These are phyloP conservation scores for Paramyrothecium sp. DNA, from an alignment of 2,329 filamentous ascomycete genomes.

Conservation along the genomic window DNA sequence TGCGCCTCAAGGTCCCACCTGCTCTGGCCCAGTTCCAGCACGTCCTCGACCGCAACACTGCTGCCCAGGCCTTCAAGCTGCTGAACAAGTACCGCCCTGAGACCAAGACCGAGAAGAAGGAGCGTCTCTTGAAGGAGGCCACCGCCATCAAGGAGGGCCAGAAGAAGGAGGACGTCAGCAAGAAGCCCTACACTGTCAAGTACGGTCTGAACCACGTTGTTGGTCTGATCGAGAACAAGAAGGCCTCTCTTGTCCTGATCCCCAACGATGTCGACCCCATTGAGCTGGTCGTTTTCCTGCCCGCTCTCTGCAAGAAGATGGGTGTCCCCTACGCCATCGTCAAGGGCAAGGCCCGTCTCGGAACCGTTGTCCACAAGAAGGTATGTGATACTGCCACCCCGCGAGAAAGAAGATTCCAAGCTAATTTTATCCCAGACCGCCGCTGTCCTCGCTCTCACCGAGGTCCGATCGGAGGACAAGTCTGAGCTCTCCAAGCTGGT, in stretches of 20 bases:
- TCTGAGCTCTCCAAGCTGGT: conserved; percentile 95
- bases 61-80: conserved; percentile 96
- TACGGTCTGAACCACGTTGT: conserved; percentile 99
- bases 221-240: conserved; percentile 98
- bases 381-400: conserved; percentile 39
- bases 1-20: conserved; percentile 98
- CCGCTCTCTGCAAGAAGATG: conserved; percentile 99
- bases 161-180: conserved; percentile 99
- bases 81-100: conserved; percentile 99
- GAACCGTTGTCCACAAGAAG: conserved; percentile 99
- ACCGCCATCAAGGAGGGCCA: conserved; percentile 97
- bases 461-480: conserved; percentile 98
- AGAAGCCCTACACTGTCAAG: conserved; percentile 99
- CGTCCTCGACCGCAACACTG: conserved; percentile 94
- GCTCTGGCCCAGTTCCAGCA: conserved; percentile 97
- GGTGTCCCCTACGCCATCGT: conserved; percentile 98
- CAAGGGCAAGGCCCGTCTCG: conserved; percentile 99
- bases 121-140: conserved; percentile 96
- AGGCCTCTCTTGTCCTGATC: conserved; percentile 96
- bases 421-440: conserved; percentile 64
- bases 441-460: conserved; percentile 91
- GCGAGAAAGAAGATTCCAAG: not conserved
- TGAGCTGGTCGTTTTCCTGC: conserved; percentile 98
- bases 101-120: conserved; percentile 99
- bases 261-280: conserved; percentile 99